Evolutionary conservation across 2,329 filamentous ascomycete species (phyloP).

Genomic region (Aspergillus flavus): DNA sequence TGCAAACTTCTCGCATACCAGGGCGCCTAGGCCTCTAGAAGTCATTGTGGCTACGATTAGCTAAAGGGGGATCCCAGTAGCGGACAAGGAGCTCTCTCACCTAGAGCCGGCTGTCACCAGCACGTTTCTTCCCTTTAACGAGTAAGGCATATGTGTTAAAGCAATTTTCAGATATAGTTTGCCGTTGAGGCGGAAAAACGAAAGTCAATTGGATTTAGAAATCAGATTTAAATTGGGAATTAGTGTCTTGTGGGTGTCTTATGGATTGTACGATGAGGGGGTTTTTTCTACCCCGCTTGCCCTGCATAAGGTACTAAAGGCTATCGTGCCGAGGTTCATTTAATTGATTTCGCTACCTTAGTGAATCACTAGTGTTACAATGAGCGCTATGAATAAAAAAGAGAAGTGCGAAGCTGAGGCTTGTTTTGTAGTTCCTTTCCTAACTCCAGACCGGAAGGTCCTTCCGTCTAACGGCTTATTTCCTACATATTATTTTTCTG

Average conservation of each 20-base stretch:
- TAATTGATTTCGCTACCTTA: neutral
- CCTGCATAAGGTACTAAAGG: neutral
- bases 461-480: no score
- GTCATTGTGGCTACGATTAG: conserved; percentile 8
- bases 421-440: no score
- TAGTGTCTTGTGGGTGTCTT: neutral
- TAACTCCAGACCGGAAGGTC: no score
- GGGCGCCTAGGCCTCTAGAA: conserved; percentile 70
- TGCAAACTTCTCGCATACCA: conserved; percentile 68
- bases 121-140: conserved; percentile 48
- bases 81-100: conserved; percentile 41
- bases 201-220: neutral
- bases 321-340: neutral
- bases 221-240: neutral
- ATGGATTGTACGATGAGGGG: neutral
- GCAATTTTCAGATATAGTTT: neutral
- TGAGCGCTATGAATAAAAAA: neutral
- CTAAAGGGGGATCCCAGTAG: neutral
- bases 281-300: neutral
- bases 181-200: neutral
- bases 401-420: no score
- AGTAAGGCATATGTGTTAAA: neutral
- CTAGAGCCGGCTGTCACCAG: conserved; percentile 66
- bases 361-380: neutral
- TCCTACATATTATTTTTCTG: no score